Evolutionary conservation across 495 filamentous ascomycete species (phyloP), one percentile per base, ranked within the genome.

Genomic region (Xylona heveae): DNA sequence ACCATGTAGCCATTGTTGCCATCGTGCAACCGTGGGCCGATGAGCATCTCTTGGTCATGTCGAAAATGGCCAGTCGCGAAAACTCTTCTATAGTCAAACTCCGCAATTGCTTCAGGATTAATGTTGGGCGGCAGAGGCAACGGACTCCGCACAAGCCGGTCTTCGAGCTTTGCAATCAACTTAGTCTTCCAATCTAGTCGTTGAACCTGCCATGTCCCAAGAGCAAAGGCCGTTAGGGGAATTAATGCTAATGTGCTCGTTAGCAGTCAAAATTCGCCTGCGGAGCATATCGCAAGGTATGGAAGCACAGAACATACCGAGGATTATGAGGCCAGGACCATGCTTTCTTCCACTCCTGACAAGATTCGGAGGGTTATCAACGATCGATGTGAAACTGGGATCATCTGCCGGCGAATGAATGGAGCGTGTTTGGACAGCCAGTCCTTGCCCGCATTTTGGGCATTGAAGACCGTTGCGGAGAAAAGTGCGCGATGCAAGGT

Each of bases 181-280:
- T 84, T 75, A 6, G 83, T 83, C 49, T 97, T 97, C 82, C 84
- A 85, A 22, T 68, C 64, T 10, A 97, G 68, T 2, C 88, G 80
- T 44, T 90, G 64, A n/a, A 97, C 74, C 46, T 97, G 88, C 88
- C 88, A 97, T 25, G 75, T 78, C 24, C 88, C 88, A 21, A 97
- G 71, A 39, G 58, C 58, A 51, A 97, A 92, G 30, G 88, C 76
- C 4, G 82, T 93, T 26, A 90, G 58, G 22, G 88, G 88, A 39
- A 97, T 95, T 27, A 88, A 49, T 20, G 82, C 82, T 83, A 42
- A 19, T 28, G 10, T n/a, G n/a, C 33, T 9, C 9, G 8, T 25
- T 3, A 27, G 17, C 1, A 16, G n/a, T 24, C 2, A 45, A 13
- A 35, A 30, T 16, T 28, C 13, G 23, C 10, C 17, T 19, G 21